Conservation (phyloP, 208 protist species). For the Angomonas deanei region DNA sequence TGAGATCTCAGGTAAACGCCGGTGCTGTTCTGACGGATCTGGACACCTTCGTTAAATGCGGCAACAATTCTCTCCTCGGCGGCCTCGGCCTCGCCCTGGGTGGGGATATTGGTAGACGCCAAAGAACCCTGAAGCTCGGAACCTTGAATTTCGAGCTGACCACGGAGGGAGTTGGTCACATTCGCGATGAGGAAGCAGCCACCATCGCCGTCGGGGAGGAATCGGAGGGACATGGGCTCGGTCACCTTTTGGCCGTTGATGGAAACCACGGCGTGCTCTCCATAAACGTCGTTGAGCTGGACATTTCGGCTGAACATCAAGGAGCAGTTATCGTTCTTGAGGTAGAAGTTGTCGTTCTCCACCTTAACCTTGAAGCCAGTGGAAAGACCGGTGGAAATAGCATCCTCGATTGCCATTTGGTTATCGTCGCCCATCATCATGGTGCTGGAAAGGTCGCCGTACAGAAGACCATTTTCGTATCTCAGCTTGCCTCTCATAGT, state of each 20-base stretch:
- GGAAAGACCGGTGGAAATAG: constrained; percentile 35
- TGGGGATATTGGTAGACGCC: constrained; percentile 32
- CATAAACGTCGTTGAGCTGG: constrained; percentile 37
- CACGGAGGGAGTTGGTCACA: constrained; percentile 48
- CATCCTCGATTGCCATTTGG: constrained; percentile 43
- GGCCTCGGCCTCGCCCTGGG: constrained; percentile 19
- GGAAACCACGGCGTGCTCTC: constrained; percentile 48
- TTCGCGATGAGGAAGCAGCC: constrained; percentile 41
- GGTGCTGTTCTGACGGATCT: constrained; percentile 26
- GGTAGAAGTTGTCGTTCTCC: constrained; percentile 28
- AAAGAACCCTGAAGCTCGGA: constrained; percentile 38
- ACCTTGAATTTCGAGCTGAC: constrained; percentile 41
- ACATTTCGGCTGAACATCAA: constrained; percentile 34
- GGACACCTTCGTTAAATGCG: constrained; percentile 32
- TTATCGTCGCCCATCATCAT: constrained; percentile 30
- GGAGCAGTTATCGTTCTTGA: constrained; percentile 41
- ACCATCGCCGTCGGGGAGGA: constrained; percentile 31
- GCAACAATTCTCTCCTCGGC: constrained; percentile 39
- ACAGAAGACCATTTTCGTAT: constrained; percentile 26
- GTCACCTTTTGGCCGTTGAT: constrained; percentile 44
- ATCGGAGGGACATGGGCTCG: constrained; percentile 35
- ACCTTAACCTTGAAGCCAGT: constrained; percentile 34
- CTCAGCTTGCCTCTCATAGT: constrained; percentile 33
- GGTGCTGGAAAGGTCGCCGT: constrained; percentile 29
- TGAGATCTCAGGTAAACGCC: constrained; percentile 32